Conservation (phyloP, 208 protist species). For the Trypanosoma lewisi region DNA sequence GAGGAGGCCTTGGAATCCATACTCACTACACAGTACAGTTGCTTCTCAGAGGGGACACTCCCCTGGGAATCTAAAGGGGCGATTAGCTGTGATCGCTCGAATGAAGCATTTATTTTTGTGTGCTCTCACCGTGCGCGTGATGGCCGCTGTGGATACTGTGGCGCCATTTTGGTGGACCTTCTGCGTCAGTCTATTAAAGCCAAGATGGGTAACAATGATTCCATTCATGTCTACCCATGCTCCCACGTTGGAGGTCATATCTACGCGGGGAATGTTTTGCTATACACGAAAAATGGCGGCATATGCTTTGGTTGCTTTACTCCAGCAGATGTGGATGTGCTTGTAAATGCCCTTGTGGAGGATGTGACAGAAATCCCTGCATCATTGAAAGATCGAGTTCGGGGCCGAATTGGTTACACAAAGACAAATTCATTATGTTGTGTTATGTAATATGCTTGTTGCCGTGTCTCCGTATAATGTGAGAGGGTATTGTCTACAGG, state of each 20-base stretch:
- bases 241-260: slow-evolving; percentile 89
- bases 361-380: slow-evolving; percentile 46
- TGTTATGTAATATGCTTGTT: slow-evolving; percentile 13
- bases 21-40: slow-evolving; percentile 59
- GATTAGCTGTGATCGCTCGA: slow-evolving; percentile 67
- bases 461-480: too few species aligned
- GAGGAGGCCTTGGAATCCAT: slow-evolving; percentile 38
- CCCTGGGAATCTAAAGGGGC: slow-evolving; percentile 72
- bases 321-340: slow-evolving; percentile 59
- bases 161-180: slow-evolving; percentile 79
- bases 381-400: slow-evolving; percentile 53
- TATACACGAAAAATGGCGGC: slow-evolving; percentile 80
- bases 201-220: slow-evolving; percentile 26
- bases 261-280: slow-evolving; percentile 89
- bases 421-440: slow-evolving; percentile 11
- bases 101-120: slow-evolving; percentile 85
- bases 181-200: slow-evolving; percentile 51
- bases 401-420: slow-evolving; percentile 42
- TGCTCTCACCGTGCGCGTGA: slow-evolving; percentile 82
- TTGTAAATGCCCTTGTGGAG: slow-evolving; percentile 59
- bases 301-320: slow-evolving; percentile 89
- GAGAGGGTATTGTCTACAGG: too few species aligned
- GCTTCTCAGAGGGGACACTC: slow-evolving; percentile 40
- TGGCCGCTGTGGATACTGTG: slow-evolving; percentile 87
- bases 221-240: slow-evolving; percentile 67